These are phyloP conservation scores for Aspergillus amoenus DNA, from an alignment of 2,329 filamentous ascomycete genomes.

Conservation along the genomic window DNA sequence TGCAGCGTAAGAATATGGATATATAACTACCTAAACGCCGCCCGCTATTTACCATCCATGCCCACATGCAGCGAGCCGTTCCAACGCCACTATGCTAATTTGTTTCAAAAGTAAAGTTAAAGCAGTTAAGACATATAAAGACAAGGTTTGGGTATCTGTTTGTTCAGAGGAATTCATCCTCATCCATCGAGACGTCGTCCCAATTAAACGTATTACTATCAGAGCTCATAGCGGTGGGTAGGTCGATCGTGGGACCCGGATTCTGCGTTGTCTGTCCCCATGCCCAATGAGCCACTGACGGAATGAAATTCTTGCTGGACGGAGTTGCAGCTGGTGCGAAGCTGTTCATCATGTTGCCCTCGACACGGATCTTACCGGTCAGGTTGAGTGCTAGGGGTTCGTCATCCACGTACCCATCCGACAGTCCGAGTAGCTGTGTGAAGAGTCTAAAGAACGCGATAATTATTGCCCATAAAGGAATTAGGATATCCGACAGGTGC, in stretches of 20 bases:
- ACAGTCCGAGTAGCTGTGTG: slow-evolving; percentile 39
- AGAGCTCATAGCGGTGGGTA: slow-evolving; percentile 5
- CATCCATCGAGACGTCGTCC: slow-evolving; percentile 29
- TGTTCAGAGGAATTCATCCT: slow-evolving; percentile 31
- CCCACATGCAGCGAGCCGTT: background rate
- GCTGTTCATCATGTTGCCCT: slow-evolving; percentile 24
- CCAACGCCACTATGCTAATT: slow-evolving; percentile 2
- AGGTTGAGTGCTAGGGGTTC: slow-evolving; percentile 25
- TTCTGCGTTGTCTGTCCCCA: slow-evolving; percentile 2
- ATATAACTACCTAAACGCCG: background rate
- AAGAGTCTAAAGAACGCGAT: slow-evolving; percentile 32
- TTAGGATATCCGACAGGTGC: slow-evolving; percentile 32
- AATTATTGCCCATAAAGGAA: slow-evolving; percentile 30
- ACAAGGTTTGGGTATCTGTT: background rate
- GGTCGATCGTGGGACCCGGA: slow-evolving; percentile 10
- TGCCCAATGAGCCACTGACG: slow-evolving; percentile 9
- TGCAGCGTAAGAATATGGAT: background rate
- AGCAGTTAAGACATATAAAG: background rate
- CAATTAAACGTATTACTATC: slow-evolving; percentile 15
- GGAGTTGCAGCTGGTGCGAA: slow-evolving; percentile 21
- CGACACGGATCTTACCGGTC: slow-evolving; percentile 31
- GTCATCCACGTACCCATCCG: slow-evolving; percentile 45
- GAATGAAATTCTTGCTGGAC: slow-evolving; percentile 10
- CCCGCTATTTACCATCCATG: background rate
- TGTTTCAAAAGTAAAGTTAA: background rate